Evolutionary conservation across 345 rosid genomes (phyloP).

Genomic region (Ceriops tagal): DNA sequence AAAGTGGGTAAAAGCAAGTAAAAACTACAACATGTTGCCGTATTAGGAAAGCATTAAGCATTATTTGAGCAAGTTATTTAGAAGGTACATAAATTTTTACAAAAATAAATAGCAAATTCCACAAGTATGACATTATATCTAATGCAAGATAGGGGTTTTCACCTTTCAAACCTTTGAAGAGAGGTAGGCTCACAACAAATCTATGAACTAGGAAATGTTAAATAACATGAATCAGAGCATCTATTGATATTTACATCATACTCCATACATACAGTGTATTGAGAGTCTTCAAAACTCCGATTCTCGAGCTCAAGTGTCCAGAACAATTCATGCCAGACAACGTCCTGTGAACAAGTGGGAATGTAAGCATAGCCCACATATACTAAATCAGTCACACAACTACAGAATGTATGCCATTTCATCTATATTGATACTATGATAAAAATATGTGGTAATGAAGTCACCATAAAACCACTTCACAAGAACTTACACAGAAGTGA

Average conservation of each 20-base stretch:
- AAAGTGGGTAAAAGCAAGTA: too few species aligned
- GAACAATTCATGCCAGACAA: constrained; percentile 76
- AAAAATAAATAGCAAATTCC: not conserved
- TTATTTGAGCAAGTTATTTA: too few species aligned
- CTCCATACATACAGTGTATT: constrained; percentile 61
- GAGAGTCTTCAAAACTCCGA: constrained; percentile 62
- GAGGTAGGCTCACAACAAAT: too few species aligned
- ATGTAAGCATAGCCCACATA: constrained; percentile 13
- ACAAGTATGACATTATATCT: not conserved
- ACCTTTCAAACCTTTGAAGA: too few species aligned
- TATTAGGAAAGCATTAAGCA: too few species aligned
- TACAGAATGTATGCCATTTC: constrained; percentile 5
- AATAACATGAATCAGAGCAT: not conserved
- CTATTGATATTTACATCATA: constrained; percentile 5
- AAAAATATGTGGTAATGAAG: not conserved
- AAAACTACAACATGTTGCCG: too few species aligned
- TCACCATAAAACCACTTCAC: constrained; percentile 3
- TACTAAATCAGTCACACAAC: constrained; percentile 6
- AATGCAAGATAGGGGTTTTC: not conserved
- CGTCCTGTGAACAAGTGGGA: constrained; percentile 47
- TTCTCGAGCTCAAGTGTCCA: constrained; percentile 65
- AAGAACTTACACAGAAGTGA: constrained; percentile 70
- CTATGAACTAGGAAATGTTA: too few species aligned
- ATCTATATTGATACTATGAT: constrained; percentile 8
- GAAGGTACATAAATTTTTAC: not conserved